These are phyloP conservation scores for Viola odorata DNA, from an alignment of 345 rosid genomes.

Conservation along the genomic window DNA sequence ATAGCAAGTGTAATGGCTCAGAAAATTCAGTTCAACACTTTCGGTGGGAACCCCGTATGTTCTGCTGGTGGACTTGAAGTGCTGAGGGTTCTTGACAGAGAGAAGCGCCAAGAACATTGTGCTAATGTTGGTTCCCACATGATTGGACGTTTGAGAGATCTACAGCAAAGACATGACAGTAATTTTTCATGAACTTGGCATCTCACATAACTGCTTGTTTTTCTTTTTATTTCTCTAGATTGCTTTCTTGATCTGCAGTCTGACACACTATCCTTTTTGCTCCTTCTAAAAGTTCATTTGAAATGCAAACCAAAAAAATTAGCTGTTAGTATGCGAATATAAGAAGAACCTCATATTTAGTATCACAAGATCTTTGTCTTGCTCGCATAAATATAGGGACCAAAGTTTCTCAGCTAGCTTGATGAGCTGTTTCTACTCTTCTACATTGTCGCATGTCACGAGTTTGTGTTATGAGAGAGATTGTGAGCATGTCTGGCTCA, in stretches of 20 bases:
- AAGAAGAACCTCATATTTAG: too few relatives aligned
- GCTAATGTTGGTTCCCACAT: constrained; percentile 72
- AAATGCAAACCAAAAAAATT: neutral
- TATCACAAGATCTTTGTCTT: too few relatives aligned
- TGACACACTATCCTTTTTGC: neutral
- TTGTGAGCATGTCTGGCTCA: too few relatives aligned
- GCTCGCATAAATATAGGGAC: too few relatives aligned
- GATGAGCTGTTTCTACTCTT: too few relatives aligned
- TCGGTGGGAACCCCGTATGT: constrained; percentile 97
- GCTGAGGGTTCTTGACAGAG: constrained; percentile 79
- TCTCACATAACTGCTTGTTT: neutral
- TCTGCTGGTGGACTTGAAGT: constrained; percentile 96
- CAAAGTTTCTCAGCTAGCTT: too few relatives aligned
- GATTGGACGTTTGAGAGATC: constrained; percentile 55
- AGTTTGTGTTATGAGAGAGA: too few relatives aligned
- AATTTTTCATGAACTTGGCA: constrained; percentile 23
- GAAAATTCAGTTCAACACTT: constrained; percentile 85
- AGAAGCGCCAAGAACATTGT: constrained; percentile 83
- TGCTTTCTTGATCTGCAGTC: too few relatives aligned
- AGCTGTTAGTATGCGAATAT: neutral
- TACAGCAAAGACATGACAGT: constrained; percentile 73
- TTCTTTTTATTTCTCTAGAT: too few relatives aligned
- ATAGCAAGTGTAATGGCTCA: constrained; percentile 83
- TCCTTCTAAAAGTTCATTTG: neutral
- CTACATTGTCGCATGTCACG: too few relatives aligned